Percentiles rank a stretch among this genome's conserved stretches.
phyloP scores from a whole-genome alignment of 805 yeast genomes.

The Saccharomycopsis capsularis region DNA sequence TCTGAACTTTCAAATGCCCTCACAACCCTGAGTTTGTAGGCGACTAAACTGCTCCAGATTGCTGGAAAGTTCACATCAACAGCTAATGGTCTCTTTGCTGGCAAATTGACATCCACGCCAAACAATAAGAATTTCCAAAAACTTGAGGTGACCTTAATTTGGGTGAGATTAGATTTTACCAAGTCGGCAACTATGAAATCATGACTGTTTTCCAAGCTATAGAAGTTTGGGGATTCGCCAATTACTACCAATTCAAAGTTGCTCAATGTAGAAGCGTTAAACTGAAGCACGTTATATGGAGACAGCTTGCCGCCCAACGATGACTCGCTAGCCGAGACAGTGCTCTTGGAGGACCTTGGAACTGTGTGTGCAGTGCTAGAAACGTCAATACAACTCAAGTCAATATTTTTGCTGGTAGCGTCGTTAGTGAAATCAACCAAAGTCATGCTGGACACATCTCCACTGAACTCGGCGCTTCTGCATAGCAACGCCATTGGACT shows the following conservation, averaged over 20 bases:
- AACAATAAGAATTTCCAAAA: slow-evolving; percentile 23
- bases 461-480: background rate
- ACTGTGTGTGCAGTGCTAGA: slow-evolving; percentile 33
- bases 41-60: slow-evolving; percentile 55
- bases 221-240: slow-evolving; percentile 28
- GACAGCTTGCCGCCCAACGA: slow-evolving; percentile 42
- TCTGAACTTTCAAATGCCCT: slow-evolving; percentile 12
- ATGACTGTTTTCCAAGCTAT: slow-evolving; percentile 18
- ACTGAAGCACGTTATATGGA: slow-evolving; percentile 45
- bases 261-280: slow-evolving; percentile 33
- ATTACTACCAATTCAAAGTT: slow-evolving; percentile 46
- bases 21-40: slow-evolving; percentile 36
- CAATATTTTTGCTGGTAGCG: slow-evolving; percentile 8
- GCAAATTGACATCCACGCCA: slow-evolving; percentile 32
- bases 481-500: slow-evolving; percentile 25
- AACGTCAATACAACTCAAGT: slow-evolving; percentile 38
- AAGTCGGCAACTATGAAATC: slow-evolving; percentile 25
- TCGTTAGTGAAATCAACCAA: slow-evolving; percentile 16
- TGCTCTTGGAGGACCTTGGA: slow-evolving; percentile 43
- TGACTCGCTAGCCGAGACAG: slow-evolving; percentile 41
- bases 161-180: slow-evolving; percentile 11
- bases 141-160: slow-evolving; percentile 5
- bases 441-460: background rate
- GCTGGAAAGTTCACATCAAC: slow-evolving; percentile 45
- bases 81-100: slow-evolving; percentile 38